Conservation (phyloP, 768 basidiomycete species). For the Rhodotorula diobovata region DNA sequence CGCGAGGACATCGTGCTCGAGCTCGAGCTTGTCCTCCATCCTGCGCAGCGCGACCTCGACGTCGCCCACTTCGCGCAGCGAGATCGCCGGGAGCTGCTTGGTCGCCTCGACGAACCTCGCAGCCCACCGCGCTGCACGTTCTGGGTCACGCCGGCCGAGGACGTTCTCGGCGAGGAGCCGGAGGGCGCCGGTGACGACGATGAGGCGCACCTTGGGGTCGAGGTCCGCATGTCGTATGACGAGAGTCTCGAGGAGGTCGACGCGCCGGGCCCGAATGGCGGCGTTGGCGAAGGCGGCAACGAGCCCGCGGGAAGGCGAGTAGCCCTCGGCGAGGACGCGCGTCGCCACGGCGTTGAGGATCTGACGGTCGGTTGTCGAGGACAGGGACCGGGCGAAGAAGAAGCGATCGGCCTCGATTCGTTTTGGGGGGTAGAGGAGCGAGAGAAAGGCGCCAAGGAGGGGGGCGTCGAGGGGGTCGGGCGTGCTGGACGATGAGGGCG, state of each 20-base stretch:
- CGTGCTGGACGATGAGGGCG: background rate
- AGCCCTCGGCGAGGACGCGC: background rate
- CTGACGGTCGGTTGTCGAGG: background rate
- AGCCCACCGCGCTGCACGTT: background rate
- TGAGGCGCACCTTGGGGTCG: background rate
- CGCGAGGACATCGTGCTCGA: conserved; percentile 1
- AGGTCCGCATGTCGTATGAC: accelerated
- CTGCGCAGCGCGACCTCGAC: background rate
- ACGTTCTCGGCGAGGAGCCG: background rate
- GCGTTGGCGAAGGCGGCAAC: background rate
- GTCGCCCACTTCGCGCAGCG: background rate
- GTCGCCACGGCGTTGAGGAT: background rate
- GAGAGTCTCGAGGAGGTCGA: conserved; percentile 6
- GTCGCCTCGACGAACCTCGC: too few relatives aligned
- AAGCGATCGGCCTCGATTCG: background rate
- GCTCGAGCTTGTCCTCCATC: background rate
- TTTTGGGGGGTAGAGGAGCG: background rate
- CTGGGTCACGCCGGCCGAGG: background rate
- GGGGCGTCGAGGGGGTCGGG: background rate
- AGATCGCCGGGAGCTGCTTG: background rate
- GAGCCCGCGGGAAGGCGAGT: background rate
- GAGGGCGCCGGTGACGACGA: background rate
- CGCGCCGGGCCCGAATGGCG: background rate
- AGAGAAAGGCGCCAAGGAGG: conserved; percentile 3
- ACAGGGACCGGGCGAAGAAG: background rate